Conservation (phyloP, 2,329 filamentous ascomycete genomes). For the Neurospora sp. region DNA sequence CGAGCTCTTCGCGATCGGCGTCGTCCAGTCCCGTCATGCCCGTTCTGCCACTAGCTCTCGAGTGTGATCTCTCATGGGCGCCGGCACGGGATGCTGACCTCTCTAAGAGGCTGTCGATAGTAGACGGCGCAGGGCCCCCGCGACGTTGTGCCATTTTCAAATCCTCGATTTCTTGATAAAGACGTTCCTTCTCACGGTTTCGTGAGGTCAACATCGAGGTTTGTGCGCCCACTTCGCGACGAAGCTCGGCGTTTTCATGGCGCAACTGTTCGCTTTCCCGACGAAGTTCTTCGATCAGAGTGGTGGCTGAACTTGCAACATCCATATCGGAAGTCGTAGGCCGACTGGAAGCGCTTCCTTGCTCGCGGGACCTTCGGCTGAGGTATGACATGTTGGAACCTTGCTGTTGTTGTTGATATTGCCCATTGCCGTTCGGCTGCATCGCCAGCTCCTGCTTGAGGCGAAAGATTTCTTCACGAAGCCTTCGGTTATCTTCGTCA, state of each 20-base stretch:
- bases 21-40: conserved; percentile 58
- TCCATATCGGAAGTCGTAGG: conserved; percentile 42
- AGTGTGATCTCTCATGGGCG: conserved; percentile 58
- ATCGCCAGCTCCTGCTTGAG: conserved; percentile 49
- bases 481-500: conserved; percentile 75
- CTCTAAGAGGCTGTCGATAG: conserved; percentile 85
- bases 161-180: conserved; percentile 96
- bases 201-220: conserved; percentile 95
- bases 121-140: conserved; percentile 49
- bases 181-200: conserved; percentile 85
- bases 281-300: conserved; percentile 65
- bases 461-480: conserved; percentile 76
- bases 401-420: neutral
- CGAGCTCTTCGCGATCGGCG: conserved; percentile 72
- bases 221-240: conserved; percentile 87
- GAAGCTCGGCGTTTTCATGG: conserved; percentile 85
- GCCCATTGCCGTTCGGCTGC: conserved; percentile 9
- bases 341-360: conserved; percentile 35
- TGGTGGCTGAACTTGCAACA: conserved; percentile 49
- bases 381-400: conserved; percentile 57
- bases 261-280: conserved; percentile 64
- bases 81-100: conserved; percentile 82
- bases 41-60: conserved; percentile 60
- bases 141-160: conserved; percentile 80
- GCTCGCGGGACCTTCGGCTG: conserved; percentile 40